Evolutionary conservation across 176 grass and related monocot species (phyloP).

Genomic region (Musa acuminata): DNA sequence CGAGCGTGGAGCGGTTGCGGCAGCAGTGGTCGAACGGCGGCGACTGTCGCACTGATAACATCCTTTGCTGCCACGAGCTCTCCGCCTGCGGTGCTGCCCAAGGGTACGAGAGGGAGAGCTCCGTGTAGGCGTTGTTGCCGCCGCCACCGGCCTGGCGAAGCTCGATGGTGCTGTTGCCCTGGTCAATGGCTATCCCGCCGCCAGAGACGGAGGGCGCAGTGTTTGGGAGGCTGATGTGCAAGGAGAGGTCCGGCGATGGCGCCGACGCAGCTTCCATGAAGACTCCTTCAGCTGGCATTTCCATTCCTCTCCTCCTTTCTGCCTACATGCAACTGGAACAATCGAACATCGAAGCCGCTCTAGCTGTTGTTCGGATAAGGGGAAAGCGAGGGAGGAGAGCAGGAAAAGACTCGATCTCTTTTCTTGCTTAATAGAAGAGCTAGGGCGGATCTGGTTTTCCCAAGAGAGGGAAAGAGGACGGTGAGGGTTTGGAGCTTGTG

Average conservation of each 20-base stretch:
- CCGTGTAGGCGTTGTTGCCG: constrained; percentile 33
- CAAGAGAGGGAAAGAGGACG: neutral
- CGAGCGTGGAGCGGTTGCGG: neutral
- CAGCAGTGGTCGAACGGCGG: constrained; percentile 8
- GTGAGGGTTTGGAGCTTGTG: neutral
- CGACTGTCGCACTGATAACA: neutral
- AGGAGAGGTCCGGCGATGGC: constrained; percentile 72
- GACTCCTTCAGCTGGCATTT: neutral
- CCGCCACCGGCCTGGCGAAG: constrained; percentile 36
- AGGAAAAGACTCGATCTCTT: neutral
- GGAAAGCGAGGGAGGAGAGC: constrained; percentile 9
- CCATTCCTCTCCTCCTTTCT: neutral
- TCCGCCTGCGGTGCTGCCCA: constrained; percentile 26
- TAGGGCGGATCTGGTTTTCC: neutral
- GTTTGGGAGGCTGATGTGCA: constrained; percentile 85
- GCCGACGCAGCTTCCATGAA: constrained; percentile 61
- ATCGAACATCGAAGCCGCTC: constrained; percentile 2
- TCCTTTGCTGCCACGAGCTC: constrained; percentile 33
- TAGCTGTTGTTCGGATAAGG: neutral
- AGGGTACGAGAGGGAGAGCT: constrained; percentile 71
- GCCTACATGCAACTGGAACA: neutral
- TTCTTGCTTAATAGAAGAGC: neutral
- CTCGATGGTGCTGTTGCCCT: constrained; percentile 2
- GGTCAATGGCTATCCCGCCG: neutral
- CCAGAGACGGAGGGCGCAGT: neutral